Base-by-base conservation (phyloP, 2,329 filamentous ascomycete genomes). In the Hypoxylon sp. region DNA sequence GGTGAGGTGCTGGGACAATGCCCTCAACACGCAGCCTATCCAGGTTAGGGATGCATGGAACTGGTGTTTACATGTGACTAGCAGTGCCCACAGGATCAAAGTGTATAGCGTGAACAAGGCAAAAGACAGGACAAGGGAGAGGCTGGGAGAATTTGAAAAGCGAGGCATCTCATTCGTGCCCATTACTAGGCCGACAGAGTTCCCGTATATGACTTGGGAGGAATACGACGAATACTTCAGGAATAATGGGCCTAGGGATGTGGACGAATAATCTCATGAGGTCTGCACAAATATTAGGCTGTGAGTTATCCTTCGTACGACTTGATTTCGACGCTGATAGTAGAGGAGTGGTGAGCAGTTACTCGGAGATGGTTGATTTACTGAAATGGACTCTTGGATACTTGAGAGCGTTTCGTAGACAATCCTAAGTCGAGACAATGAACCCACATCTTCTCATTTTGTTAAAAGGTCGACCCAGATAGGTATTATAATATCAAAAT, bases 61-160 rank as follows among this genome's bases (percentile, higher is more conserved):
- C 71, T 90, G 87, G 87, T 88, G 85, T 14, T 76, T 91, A 19
- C 88, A 90, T 71, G 87, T 91, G 2, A 91, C 88, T 0, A 86
- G 82, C 5, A 87, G 83, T 0, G 88, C 85, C 61, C 89, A 90
- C 65, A 81, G 87, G 1, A 81, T 90, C 69, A 84, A 82, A 53
- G 76, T 90, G 5, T 91, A 90, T 75, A 90, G 87, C 69, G 83
- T 90, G 55, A 90, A 90, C 76, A 82, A 78, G 69, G 79, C 76
- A 1, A 81, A 78, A 34, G 80, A 82, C 0, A 67, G 69, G 2
- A 90, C 87, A 0, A 81, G 79, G 16, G 76, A 76, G 30, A 78
- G 87, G 0, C 76, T 90, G 14, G 81, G 82, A 45, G 75, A 83
- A 66, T 79, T 90, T 29, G 83, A 88, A 62, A 75, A 82, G 14